Percentiles rank a stretch among this genome's conserved stretches.
Conservation (phyloP, 192 early-diverging fungal genomes). For the Pilaira anomala region DNA sequence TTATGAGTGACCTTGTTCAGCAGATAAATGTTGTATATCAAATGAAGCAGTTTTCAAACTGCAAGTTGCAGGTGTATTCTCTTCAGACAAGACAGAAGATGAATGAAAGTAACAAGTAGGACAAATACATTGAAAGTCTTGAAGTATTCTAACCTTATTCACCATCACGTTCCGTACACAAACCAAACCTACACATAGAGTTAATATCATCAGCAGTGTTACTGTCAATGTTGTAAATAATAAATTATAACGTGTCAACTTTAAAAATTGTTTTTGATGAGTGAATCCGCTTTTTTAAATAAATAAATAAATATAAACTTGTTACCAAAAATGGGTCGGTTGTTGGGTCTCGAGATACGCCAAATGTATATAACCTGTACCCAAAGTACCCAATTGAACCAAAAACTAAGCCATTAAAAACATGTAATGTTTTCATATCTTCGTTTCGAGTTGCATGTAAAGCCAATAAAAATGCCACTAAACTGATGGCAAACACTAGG, state of each 20-base stretch:
- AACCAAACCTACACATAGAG: not conserved
- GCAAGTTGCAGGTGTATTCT: no score
- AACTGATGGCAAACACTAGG: not conserved
- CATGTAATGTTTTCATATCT: not conserved
- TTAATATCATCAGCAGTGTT: not conserved
- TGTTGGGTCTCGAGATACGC: not conserved
- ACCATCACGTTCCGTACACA: not conserved
- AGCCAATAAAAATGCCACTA: not conserved
- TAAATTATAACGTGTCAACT: not conserved
- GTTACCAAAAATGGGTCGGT: constrained; percentile 4
- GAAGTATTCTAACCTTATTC: not conserved
- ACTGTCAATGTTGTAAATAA: not conserved
- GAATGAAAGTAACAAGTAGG: not conserved
- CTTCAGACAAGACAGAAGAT: not conserved
- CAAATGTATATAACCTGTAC: constrained; percentile 1
- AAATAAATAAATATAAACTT: no score
- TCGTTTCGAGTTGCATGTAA: not conserved
- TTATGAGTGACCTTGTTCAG: no score
- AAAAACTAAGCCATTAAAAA: not conserved
- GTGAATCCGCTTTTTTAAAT: not conserved
- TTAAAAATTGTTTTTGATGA: not conserved
- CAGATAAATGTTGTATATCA: no score
- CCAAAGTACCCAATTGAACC: not conserved
- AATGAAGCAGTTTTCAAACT: no score
- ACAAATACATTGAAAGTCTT: not conserved